Evolutionary conservation across 2,329 filamentous ascomycete genomes (phyloP), one percentile per base, ranked within the genome.

Genomic region (Stenocarpella maydis): DNA sequence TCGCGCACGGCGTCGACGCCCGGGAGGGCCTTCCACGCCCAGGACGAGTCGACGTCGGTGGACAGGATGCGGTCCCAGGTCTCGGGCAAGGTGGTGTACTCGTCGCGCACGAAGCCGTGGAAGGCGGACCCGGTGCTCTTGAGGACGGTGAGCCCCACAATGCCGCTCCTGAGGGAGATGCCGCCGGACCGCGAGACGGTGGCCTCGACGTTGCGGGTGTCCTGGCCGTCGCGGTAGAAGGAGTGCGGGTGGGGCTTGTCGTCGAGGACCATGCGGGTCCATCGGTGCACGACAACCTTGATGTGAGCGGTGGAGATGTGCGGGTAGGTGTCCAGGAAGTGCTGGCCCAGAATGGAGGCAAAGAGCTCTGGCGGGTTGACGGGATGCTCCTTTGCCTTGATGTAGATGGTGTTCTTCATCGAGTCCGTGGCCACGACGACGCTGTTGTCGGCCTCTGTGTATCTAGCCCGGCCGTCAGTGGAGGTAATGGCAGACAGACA

Each of bases 81-180:
- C 84, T 98, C 96, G 39, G 88, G 86, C 19, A 99, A 87, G 4
- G 93, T 95, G 71, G 96, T 98, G 85, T 90, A 99, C 80, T 97
- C 95, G 80, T 99, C 94, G 52, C 92, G 89, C 73, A 98, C 86
- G 82, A 97, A 99, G 75, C 94, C 92, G 82, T 97, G 92, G 88
- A 99, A 99, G 74, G 94, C 93, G 41, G 95, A 98, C 39, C 94
- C 95, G 1, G 96, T 99, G 86, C 92, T 97, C 87, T 99, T 99
- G 74, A 99, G 89, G 58, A 99, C 95, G 15, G 94, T 88, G 65
- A 98, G 86, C 70, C 92, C 94, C 72, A 88, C 87, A 76, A 99
- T 93, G 73, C 90, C 89, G 77, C 93, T 95, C 75, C 86, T 88
- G 77, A 99, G 86, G 68, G 88, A 85, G 76, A 97, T 91, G 71